phyloP scores from a whole-genome alignment of 371 early-diverging fungal genomes.

The Phascolomyces articulosus region DNA sequence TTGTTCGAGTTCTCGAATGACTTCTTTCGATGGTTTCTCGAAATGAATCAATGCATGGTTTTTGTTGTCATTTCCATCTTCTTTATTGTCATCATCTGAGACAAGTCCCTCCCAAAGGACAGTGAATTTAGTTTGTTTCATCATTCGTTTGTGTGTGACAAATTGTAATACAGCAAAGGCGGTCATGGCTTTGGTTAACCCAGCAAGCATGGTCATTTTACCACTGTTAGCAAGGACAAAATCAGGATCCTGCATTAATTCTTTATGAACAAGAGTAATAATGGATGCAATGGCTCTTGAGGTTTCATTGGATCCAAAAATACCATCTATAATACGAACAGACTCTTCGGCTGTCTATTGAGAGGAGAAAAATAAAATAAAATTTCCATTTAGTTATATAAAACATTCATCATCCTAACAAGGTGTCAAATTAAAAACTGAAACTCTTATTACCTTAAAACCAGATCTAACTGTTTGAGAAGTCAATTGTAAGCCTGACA shows the following conservation, averaged over 20 bases:
- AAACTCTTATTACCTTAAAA: constrained; percentile 52
- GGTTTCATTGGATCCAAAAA: constrained; percentile 94
- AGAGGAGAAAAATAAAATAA: not conserved
- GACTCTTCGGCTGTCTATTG: constrained; percentile 88
- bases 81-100: constrained; percentile 38
- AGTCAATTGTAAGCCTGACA: constrained; percentile 79
- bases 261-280: constrained; percentile 74
- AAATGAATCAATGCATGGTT: not conserved
- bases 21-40: constrained; percentile 19
- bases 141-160: constrained; percentile 69
- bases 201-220: constrained; percentile 68
- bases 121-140: constrained; percentile 46
- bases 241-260: constrained; percentile 70
- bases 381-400: not conserved
- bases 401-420: not conserved
- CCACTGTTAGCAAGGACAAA: constrained; percentile 65
- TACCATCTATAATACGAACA: constrained; percentile 84
- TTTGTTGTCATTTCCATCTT: constrained; percentile 17
- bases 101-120: constrained; percentile 61
- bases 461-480: constrained; percentile 73
- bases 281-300: constrained; percentile 86
- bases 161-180: constrained; percentile 87
- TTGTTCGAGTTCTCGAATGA: constrained; percentile 47
- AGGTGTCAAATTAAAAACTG: constrained; percentile 7
- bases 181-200: constrained; percentile 79